Evolutionary conservation across 495 filamentous ascomycete genomes (phyloP).

Genomic region (Articulospora tetracladia): DNA sequence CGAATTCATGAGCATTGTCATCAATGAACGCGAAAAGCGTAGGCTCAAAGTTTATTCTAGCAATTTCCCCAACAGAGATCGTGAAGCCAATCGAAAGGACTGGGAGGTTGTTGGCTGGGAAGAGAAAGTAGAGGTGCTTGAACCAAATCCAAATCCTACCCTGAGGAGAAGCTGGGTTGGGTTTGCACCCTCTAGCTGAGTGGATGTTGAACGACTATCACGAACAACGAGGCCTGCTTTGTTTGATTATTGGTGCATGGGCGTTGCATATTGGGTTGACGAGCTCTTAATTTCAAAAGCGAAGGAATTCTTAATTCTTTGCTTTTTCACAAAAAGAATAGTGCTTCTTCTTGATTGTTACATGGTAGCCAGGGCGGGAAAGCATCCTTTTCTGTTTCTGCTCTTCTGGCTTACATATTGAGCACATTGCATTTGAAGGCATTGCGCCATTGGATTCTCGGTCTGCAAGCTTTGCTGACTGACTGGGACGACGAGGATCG

Average conservation of each 20-base stretch:
- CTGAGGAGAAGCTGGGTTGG: slow-evolving; percentile 21
- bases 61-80: slow-evolving; percentile 18
- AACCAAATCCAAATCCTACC: slow-evolving; percentile 11
- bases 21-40: slow-evolving; percentile 55
- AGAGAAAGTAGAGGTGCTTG: slow-evolving; percentile 28
- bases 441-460: neutral
- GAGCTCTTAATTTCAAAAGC: neutral
- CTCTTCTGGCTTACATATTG: slow-evolving; percentile 15
- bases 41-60: slow-evolving; percentile 23
- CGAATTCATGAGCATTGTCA: slow-evolving; percentile 44
- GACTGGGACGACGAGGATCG: neutral
- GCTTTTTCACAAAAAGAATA: neutral
- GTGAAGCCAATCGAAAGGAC: slow-evolving; percentile 17
- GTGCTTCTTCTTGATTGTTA: neutral
- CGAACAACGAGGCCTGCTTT: neutral
- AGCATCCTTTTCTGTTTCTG: neutral
- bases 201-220: neutral
- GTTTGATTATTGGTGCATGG: slow-evolving; percentile 19
- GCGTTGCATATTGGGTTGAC: slow-evolving; percentile 18
- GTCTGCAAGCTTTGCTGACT: slow-evolving; percentile 3
- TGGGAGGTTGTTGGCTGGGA: slow-evolving; percentile 33
- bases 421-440: neutral
- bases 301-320: slow-evolving; percentile 2
- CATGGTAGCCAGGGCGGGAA: neutral
- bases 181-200: slow-evolving; percentile 1